These are phyloP conservation scores for Syzygium aqueum DNA, from an alignment of 345 rosid species.

Conservation along the genomic window DNA sequence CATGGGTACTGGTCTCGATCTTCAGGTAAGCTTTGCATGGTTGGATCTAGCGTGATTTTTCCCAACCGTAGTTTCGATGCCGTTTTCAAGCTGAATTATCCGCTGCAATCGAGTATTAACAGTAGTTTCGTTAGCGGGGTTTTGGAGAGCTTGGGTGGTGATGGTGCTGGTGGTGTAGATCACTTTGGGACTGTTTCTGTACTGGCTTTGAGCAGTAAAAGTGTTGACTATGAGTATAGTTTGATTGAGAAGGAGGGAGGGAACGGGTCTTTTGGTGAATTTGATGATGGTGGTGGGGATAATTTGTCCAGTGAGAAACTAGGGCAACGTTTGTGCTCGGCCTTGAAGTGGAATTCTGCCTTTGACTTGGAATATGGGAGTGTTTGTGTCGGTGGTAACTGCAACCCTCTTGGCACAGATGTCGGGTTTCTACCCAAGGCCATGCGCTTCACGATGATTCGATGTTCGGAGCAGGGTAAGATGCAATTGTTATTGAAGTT, in stretches of 20 bases:
- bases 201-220: constrained; percentile 39
- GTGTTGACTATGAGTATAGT: constrained; percentile 38
- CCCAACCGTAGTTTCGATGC: constrained; percentile 26
- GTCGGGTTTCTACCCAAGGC: constrained; percentile 21
- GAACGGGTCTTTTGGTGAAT: constrained; percentile 13
- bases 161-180: neutral
- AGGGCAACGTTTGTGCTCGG: constrained; percentile 30
- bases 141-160: constrained; percentile 36
- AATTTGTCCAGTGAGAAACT: constrained; percentile 18
- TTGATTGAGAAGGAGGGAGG: constrained; percentile 29
- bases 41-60: constrained; percentile 48
- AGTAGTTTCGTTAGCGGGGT: constrained; percentile 56
- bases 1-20: constrained; percentile 68
- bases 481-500: constrained; percentile 41
- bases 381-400: constrained; percentile 32
- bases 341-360: constrained; percentile 14
- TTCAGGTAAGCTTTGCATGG: constrained; percentile 74
- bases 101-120: constrained; percentile 26
- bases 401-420: constrained; percentile 28
- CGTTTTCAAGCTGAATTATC: constrained; percentile 56
- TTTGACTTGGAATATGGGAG: constrained; percentile 37
- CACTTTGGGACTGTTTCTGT: constrained; percentile 48
- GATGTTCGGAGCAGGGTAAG: constrained; percentile 34
- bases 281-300: constrained; percentile 14
- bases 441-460: constrained; percentile 25